Evolutionary conservation across 352 stramenopile genomes (phyloP), one percentile per base, ranked within the genome.

Genomic region (Phytophthora ohioensis): DNA sequence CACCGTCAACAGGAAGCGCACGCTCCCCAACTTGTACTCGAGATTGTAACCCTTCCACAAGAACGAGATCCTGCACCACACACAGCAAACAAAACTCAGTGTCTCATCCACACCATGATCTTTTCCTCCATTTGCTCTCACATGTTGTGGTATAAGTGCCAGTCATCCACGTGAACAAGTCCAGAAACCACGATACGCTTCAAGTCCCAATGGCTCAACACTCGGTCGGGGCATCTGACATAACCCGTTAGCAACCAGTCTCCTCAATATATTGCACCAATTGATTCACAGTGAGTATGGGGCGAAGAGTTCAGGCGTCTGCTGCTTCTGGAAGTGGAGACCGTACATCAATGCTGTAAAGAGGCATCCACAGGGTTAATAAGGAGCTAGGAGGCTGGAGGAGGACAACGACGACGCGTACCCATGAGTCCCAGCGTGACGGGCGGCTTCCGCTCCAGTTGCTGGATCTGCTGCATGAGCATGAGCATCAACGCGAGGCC

Each of bases 131-230:
- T 2, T 8, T 39, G 21, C 5, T 59, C 58, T 49, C 17, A 93
- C 92, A 97, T 97, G 79, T 97, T 98, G 71, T 97, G 86, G 75
- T 97, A 97, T 21, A 98, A 75, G 61, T 98, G 91, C 68, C 90
- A 85, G 53, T 97, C 91, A 48, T 97, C 88, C 6, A 80, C 84
- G 69, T 98, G 92, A 3, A 98, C 68, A 42, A 98, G 84, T 45
- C 76, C 87, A 2, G 91, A 97, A 6, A 67, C 66, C 17, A 97
- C 56, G 7, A 97, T 62, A 17, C 91, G 78, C 35, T 67, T 79
- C 31, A 79, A 59, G 35, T 92, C 76, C n/a, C 45, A 65, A 17
- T 79, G 53, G 8, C 64, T 59, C 12, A 92, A 45, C 2, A 92
- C 73, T 70, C 74, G 69, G 52, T 93, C 81, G 1, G 90, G 87